phyloP scores from a whole-genome alignment of 441 rosid genomes.

The Populus hybrid region DNA sequence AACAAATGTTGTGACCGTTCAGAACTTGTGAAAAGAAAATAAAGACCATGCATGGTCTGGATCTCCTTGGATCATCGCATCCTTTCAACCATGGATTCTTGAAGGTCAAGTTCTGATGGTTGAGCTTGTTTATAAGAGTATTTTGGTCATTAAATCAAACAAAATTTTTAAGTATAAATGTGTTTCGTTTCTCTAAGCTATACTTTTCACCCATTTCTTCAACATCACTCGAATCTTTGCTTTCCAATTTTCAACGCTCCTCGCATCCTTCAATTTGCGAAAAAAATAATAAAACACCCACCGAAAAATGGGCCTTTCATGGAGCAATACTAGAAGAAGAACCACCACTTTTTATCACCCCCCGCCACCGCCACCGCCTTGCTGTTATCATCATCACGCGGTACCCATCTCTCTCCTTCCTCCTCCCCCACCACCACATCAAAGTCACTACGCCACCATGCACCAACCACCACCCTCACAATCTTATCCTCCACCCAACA shows the following conservation, averaged over 20 bases:
- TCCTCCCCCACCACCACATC: slow-evolving; percentile 18
- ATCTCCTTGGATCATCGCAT: too few relatives aligned
- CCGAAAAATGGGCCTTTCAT: slow-evolving; percentile 63
- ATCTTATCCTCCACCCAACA: slow-evolving; percentile 20
- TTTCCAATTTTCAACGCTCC: background rate
- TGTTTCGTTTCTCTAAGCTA: background rate
- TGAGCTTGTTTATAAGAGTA: background rate
- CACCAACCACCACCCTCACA: slow-evolving; percentile 13
- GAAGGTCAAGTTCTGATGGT: background rate
- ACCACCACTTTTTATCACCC: slow-evolving; percentile 34
- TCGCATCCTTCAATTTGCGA: background rate
- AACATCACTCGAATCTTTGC: background rate
- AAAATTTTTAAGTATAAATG: too few relatives aligned
- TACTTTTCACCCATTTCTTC: background rate
- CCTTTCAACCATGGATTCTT: too few relatives aligned
- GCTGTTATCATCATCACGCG: slow-evolving; percentile 24
- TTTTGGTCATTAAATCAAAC: background rate
- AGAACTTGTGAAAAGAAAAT: too few relatives aligned
- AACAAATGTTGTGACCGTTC: too few relatives aligned
- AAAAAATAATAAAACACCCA: too few relatives aligned
- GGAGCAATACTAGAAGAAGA: slow-evolving; percentile 52
- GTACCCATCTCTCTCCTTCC: slow-evolving; percentile 29
- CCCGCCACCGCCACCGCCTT: slow-evolving; percentile 25
- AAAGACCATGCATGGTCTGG: too few relatives aligned
- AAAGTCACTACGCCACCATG: slow-evolving; percentile 17